Base-by-base conservation (phyloP, 805 yeast species). In the Ogataea neopini region DNA sequence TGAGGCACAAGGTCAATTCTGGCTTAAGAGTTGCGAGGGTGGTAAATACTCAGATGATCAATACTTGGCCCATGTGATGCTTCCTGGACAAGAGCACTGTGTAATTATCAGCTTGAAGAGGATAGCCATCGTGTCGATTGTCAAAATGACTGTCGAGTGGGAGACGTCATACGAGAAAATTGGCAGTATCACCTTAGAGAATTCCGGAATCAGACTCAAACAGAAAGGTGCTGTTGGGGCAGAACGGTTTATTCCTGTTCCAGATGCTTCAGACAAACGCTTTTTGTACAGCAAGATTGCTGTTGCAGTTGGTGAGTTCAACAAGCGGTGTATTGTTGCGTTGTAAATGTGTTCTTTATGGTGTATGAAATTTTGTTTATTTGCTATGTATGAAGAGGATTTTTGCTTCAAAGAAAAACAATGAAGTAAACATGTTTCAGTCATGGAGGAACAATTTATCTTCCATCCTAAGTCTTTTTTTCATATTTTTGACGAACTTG, bases 1-100 rank as follows among this genome's bases (percentile, higher is more conserved):
- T 47, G 97, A 89, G 53, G 86, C 98, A 0, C 94, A 90, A 57
- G 99, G 99, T 6, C 97, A 92, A 64, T 86, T 76, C 60, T 88
- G 97, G 94, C 73, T 94, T 51, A 91, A 88, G 67, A 74, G 82
- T 6, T 80, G 88, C 18, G 86, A 86, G 58, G 96, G 95, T 37
- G 97, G 97, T 1, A 70, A 78, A 28, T 88, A 72, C 60, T 76
- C 80, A 55, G 72, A 74, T 41, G 97, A 94, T 58, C 70, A 72
- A 17, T 94, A 94, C 59, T 70, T 94, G 46, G 96, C 97, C 0
- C 98, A 94, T 66, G 79, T 87, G 51, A 77, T 88, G 15, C 71
- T 91, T 39, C 84, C 95, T 1, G 95, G 96, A 6, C 86, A 83
- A 42, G 95, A 88, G 51, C 74, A 79, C 57, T 86, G 84, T 6